Percentiles rank a stretch among this genome's conserved stretches.
These are phyloP conservation scores for Fonsecaea multimorphosa DNA, from an alignment of 2,329 filamentous ascomycete species.

Conservation along the genomic window DNA sequence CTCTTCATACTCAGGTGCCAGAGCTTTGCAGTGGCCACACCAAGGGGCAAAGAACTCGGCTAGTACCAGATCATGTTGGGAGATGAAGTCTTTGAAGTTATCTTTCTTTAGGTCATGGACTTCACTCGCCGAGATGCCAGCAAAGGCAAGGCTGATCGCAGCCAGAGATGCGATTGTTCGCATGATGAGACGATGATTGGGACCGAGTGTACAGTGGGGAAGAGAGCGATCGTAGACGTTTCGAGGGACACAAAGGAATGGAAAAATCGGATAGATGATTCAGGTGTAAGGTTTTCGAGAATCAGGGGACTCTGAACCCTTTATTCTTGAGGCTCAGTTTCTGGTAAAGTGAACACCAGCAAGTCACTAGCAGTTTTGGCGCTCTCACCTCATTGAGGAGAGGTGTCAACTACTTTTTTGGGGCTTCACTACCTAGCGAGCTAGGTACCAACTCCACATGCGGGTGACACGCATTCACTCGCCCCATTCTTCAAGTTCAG, in stretches of 20 bases:
- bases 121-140: constrained; percentile 66
- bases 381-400: constrained; percentile 19
- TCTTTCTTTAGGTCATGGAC: constrained; percentile 84
- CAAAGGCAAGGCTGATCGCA: constrained; percentile 47
- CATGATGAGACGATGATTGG: constrained; percentile 26
- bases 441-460: not conserved
- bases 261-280: constrained; percentile 12
- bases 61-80: constrained; percentile 84
- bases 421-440: not conserved
- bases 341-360: constrained; percentile 14
- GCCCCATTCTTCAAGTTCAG: not conserved
- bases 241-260: not conserved
- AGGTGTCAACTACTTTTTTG: constrained; percentile 33
- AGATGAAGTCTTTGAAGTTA: constrained; percentile 85
- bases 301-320: constrained; percentile 6
- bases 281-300: not conserved
- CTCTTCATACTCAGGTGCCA: constrained; percentile 65
- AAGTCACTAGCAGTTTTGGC: not conserved
- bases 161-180: constrained; percentile 40
- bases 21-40: constrained; percentile 98
- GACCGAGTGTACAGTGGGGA: not conserved
- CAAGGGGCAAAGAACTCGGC: constrained; percentile 98
- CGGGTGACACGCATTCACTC: constrained; percentile 3
- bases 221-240: constrained; percentile 4
- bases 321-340: constrained; percentile 7